These are phyloP conservation scores for Brassica carinata DNA, from an alignment of 345 rosid species.

Conservation along the genomic window DNA sequence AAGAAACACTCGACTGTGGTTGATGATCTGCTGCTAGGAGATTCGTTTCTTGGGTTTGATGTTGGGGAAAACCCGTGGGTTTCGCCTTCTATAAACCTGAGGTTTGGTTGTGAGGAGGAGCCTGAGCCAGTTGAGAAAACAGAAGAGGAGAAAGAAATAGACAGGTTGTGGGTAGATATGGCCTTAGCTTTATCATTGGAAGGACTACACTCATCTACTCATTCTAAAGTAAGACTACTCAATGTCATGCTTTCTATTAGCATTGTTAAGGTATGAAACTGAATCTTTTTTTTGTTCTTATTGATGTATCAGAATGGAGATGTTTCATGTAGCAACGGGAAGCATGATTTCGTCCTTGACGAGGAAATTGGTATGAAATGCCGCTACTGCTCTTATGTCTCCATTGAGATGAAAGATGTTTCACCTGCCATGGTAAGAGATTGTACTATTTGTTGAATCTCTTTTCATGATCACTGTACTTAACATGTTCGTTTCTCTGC, in stretches of 20 bases:
- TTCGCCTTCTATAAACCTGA: conserved; percentile 43
- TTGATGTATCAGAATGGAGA: conserved; percentile 27
- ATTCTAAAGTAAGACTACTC: conserved; percentile 38
- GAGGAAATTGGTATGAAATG: conserved; percentile 61
- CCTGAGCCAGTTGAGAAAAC: conserved; percentile 44
- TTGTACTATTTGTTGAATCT: neutral
- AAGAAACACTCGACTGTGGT: neutral
- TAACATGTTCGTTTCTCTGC: conserved; percentile 17
- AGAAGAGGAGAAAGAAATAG: conserved; percentile 51
- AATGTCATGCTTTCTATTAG: neutral
- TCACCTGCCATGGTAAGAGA: conserved; percentile 45
- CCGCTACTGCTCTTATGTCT: conserved; percentile 45
- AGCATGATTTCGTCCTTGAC: conserved; percentile 49
- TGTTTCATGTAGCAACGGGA: conserved; percentile 46
- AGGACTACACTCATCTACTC: conserved; percentile 32
- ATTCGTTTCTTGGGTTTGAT: neutral
- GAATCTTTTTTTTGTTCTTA: neutral
- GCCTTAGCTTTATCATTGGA: conserved; percentile 38
- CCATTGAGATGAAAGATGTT: conserved; percentile 47
- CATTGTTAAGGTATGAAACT: neutral
- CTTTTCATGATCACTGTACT: neutral
- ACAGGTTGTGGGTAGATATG: conserved; percentile 61
- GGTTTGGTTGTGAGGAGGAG: conserved; percentile 48
- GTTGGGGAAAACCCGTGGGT: neutral
- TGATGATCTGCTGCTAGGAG: neutral